A percentile compares a stretch with the other conserved stretches of the same genome.
Conservation (phyloP, 495 filamentous ascomycete species). For the Beverwykella pulmonaria region DNA sequence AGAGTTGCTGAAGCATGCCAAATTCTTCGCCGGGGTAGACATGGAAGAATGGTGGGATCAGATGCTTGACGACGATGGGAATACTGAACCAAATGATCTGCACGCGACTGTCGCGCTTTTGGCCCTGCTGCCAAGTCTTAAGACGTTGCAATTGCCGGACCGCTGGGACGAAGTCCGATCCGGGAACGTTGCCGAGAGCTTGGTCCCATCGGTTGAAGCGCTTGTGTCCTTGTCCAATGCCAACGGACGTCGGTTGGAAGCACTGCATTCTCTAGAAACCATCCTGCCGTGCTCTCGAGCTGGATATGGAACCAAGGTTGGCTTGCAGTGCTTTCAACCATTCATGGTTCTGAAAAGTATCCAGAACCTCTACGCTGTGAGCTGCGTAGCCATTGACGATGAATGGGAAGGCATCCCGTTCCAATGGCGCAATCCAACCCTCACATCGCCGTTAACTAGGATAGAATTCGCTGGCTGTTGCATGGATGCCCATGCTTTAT, state of each 20-base stretch:
- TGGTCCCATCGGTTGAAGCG: neutral
- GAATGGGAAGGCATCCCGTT: conserved; percentile 23
- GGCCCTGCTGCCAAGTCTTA: conserved; percentile 16
- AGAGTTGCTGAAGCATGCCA: neutral
- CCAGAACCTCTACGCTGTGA: conserved; percentile 13
- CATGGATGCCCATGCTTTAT: conserved; percentile 26
- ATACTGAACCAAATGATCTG: neutral
- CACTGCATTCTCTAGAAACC: conserved; percentile 14
- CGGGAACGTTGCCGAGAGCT: neutral
- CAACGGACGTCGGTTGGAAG: neutral
- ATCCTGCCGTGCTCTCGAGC: conserved; percentile 21
- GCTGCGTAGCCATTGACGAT: conserved; percentile 23
- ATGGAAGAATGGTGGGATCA: conserved; percentile 12
- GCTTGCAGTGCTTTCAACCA: conserved; percentile 14
- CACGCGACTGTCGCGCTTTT: neutral
- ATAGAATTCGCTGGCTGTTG: conserved; percentile 25
- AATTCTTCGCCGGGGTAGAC: conserved; percentile 3
- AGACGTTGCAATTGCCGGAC: neutral
- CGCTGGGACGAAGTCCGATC: neutral
- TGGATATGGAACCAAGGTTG: conserved; percentile 6
- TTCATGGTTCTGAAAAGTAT: conserved; percentile 15
- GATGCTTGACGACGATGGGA: conserved; percentile 1
- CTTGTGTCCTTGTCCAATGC: neutral
- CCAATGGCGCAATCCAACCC: neutral
- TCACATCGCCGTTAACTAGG: neutral